A percentile compares a stretch with the other conserved stretches of the same genome.
These are phyloP conservation scores for Sugiyamaella paludigena DNA, from an alignment of 1,139 yeast species.

Conservation along the genomic window DNA sequence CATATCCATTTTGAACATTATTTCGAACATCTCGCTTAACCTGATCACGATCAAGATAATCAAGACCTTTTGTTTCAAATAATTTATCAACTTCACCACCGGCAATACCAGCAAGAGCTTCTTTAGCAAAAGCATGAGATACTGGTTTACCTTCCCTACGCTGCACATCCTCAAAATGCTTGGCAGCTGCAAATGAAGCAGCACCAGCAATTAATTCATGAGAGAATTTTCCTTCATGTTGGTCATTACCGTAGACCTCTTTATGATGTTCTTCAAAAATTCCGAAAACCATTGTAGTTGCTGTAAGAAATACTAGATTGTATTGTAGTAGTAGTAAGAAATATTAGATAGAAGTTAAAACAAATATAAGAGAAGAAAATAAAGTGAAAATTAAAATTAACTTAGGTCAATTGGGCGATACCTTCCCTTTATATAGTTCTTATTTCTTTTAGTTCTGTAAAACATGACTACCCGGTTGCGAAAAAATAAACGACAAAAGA, in stretches of 20 bases:
- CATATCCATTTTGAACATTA: constrained; percentile 31
- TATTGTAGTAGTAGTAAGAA: too few relatives aligned
- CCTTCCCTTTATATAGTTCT: too few relatives aligned
- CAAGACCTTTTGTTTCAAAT: constrained; percentile 37
- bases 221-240: constrained; percentile 33
- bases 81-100: constrained; percentile 39
- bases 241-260: constrained; percentile 26
- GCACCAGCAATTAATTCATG: constrained; percentile 39
- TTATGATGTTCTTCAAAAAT: constrained; percentile 26
- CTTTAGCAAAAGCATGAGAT: constrained; percentile 34
- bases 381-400: too few relatives aligned
- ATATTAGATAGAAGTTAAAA: too few relatives aligned
- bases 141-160: constrained; percentile 35
- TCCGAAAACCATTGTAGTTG: constrained; percentile 27
- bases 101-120: constrained; percentile 35
- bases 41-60: constrained; percentile 29
- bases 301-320: too few relatives aligned
- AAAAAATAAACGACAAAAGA: too few relatives aligned
- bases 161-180: constrained; percentile 34
- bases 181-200: constrained; percentile 36
- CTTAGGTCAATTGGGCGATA: too few relatives aligned
- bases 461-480: too few relatives aligned
- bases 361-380: too few relatives aligned
- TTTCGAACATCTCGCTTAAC: constrained; percentile 31
- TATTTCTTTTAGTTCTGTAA: too few relatives aligned